A percentile compares a stretch with the other conserved stretches of the same genome.
Conservation (phyloP, 2,329 filamentous ascomycete genomes). For the Sporothrix globosa region DNA sequence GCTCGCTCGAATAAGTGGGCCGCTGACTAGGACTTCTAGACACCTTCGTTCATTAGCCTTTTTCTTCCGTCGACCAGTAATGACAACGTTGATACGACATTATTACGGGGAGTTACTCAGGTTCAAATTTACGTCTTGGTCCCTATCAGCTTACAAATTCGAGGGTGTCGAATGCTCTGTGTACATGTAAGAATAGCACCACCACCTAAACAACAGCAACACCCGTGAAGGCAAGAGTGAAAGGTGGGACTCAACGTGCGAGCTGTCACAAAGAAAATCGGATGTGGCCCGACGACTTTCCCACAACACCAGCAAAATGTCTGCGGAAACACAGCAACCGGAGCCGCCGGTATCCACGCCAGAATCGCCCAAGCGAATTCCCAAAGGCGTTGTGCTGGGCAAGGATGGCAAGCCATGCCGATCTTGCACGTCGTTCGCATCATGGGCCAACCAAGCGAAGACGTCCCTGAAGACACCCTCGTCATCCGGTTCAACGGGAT, state of each 20-base stretch:
- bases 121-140: too few species aligned
- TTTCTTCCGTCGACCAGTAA: too few species aligned
- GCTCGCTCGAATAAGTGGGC: conserved; percentile 5
- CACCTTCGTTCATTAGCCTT: background rate
- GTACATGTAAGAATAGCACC: background rate
- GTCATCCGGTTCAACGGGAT: conserved; percentile 41
- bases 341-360: conserved; percentile 37
- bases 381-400: conserved; percentile 74
- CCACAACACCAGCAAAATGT: conserved; percentile 18
- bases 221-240: background rate
- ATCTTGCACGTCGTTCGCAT: conserved; percentile 69
- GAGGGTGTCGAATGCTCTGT: background rate
- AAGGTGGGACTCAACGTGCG: background rate
- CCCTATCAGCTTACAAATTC: background rate
- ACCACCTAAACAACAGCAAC: background rate
- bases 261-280: background rate
- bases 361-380: conserved; percentile 57
- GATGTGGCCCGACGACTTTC: too few species aligned
- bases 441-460: conserved; percentile 61
- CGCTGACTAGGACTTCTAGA: background rate
- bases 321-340: conserved; percentile 44
- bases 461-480: conserved; percentile 46
- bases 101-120: too few species aligned
- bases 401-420: conserved; percentile 87
- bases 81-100: too few species aligned